Evolutionary conservation across 441 rosid genomes (phyloP).

Genomic region (Bocquillonia castaneifolia): DNA sequence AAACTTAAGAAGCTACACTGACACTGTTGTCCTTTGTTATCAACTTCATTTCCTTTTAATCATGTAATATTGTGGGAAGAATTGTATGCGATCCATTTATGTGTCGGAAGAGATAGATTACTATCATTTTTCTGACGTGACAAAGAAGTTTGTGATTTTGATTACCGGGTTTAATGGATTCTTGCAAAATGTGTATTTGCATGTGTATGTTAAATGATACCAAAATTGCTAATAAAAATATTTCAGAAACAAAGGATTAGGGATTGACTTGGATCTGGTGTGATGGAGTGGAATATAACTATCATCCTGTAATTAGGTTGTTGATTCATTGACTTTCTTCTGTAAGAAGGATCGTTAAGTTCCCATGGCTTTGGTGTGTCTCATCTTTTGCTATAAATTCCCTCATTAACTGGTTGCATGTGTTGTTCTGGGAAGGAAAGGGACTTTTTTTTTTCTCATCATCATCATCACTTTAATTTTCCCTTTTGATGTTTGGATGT

Average conservation of each 20-base stretch:
- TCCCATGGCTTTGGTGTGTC: neutral
- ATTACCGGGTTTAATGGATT: too few species aligned
- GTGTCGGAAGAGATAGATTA: neutral
- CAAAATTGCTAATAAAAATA: too few species aligned
- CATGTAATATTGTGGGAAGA: neutral
- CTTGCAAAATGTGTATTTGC: neutral
- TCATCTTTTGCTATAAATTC: neutral
- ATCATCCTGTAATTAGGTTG: too few species aligned
- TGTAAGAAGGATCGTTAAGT: neutral
- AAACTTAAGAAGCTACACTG: neutral
- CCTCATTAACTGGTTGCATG: neutral
- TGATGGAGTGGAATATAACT: too few species aligned
- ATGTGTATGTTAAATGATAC: neutral
- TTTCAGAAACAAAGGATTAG: too few species aligned
- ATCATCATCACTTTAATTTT: neutral
- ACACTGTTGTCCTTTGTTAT: neutral
- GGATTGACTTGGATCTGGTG: too few species aligned
- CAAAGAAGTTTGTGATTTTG: neutral
- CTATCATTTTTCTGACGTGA: neutral
- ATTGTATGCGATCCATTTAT: neutral
- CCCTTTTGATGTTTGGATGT: neutral
- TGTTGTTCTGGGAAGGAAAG: neutral
- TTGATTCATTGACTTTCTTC: too few species aligned
- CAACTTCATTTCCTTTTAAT: neutral
- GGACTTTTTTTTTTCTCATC: neutral